Evolutionary conservation across 208 protist genomes (phyloP).

Genomic region (Balamuthia mandrillaris): DNA sequence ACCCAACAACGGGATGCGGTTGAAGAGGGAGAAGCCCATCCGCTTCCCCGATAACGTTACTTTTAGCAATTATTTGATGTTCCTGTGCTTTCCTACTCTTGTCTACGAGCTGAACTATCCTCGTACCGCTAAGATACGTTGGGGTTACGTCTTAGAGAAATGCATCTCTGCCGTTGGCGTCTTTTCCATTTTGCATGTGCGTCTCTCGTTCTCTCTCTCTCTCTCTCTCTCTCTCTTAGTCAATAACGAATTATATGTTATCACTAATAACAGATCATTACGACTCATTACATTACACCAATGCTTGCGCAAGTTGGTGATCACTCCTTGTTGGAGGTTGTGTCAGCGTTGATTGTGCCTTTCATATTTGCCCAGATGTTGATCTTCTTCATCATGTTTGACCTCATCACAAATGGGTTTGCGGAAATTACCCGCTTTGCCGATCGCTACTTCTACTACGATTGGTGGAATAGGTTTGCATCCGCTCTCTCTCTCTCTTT

Average conservation of each 20-base stretch:
- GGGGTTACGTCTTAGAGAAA: constrained; percentile 22
- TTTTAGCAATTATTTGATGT: constrained; percentile 63
- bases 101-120: constrained; percentile 71
- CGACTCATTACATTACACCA: too few relatives aligned
- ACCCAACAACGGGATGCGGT: neutral
- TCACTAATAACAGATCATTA: too few relatives aligned
- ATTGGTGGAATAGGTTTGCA: constrained; percentile 68
- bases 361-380: constrained; percentile 28
- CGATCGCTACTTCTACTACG: constrained; percentile 65
- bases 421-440: constrained; percentile 64
- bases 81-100: constrained; percentile 66
- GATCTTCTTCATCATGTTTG: constrained; percentile 65
- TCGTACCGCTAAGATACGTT: constrained; percentile 54
- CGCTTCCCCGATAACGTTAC: constrained; percentile 60
- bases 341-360: neutral
- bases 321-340: neutral
- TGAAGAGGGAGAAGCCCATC: neutral
- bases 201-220: too few relatives aligned
- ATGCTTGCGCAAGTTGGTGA: too few relatives aligned
- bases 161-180: constrained; percentile 22
- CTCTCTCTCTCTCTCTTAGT: too few relatives aligned
- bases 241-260: too few relatives aligned
- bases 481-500: neutral
- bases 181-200: constrained; percentile 30
- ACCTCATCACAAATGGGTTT: constrained; percentile 59